phyloP scores from a whole-genome alignment of 495 filamentous ascomycete genomes.

The Thozetella sp. region DNA sequence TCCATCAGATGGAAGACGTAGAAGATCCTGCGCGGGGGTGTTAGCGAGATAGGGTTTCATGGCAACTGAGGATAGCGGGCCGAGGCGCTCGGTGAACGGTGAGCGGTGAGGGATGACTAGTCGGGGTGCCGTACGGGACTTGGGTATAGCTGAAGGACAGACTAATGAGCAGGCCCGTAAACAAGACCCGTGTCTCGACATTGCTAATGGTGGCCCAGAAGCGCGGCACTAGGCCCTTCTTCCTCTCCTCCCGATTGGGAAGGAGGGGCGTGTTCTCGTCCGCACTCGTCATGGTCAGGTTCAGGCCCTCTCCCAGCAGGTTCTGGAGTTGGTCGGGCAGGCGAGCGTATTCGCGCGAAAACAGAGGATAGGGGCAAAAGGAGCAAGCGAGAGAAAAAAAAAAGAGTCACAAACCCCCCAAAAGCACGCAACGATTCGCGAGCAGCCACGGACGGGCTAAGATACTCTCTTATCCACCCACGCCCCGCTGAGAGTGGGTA shows the following conservation, averaged over 20 bases:
- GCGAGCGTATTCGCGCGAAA: no score
- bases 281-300: not conserved
- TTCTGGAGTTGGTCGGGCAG: not conserved
- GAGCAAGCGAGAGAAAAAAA: no score
- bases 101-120: not conserved
- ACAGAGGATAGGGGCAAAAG: no score
- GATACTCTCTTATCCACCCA: no score
- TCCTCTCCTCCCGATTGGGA: not conserved
- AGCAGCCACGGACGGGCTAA: no score
- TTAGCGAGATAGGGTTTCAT: constrained; percentile 9
- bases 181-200: constrained; percentile 44
- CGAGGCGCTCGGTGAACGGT: not conserved
- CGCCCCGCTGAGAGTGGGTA: no score
- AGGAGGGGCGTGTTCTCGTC: constrained; percentile 9
- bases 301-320: not conserved
- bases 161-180: constrained; percentile 55
- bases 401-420: no score
- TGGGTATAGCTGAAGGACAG: constrained; percentile 60
- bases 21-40: constrained; percentile 38
- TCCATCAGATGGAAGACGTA: constrained; percentile 61
- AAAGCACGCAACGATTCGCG: no score
- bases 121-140: constrained; percentile 43
- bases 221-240: not conserved
- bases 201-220: constrained; percentile 1
- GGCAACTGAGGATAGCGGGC: not conserved